Evolutionary conservation across 2,329 filamentous ascomycete species (phyloP).

Genomic region (Acephala macrosclerotiorum): DNA sequence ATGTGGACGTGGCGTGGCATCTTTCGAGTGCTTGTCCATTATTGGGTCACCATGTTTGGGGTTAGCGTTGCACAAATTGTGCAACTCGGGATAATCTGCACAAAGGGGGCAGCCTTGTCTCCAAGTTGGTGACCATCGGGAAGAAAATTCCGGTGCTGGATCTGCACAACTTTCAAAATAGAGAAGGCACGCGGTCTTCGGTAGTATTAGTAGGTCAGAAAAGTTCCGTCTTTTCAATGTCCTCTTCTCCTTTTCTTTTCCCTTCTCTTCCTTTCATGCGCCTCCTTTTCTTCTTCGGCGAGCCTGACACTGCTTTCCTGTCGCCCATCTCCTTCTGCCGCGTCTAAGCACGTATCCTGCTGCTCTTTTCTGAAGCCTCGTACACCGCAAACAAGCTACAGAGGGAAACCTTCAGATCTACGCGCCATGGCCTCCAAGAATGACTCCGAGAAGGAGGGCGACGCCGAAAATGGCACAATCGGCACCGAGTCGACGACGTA

Average conservation of each 20-base stretch:
- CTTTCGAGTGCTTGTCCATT: neutral
- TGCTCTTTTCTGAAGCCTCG: neutral
- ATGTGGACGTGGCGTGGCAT: neutral
- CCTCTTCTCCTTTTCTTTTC: neutral
- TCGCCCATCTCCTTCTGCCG: neutral
- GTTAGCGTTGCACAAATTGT: too few species aligned
- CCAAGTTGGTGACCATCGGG: neutral
- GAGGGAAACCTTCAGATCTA: neutral
- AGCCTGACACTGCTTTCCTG: neutral
- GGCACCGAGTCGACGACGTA: slow-evolving; percentile 30
- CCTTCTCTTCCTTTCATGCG: neutral
- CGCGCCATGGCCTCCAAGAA: slow-evolving; percentile 26
- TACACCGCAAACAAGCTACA: neutral
- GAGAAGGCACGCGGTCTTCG: neutral
- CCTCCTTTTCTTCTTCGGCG: too few species aligned
- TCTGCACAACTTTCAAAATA: slow-evolving; percentile 3
- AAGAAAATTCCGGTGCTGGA: neutral
- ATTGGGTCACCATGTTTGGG: too few species aligned
- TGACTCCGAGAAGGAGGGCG: slow-evolving; percentile 28
- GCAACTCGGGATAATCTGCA: neutral
- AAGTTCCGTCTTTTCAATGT: neutral
- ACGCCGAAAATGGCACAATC: slow-evolving; percentile 29
- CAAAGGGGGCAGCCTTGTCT: too few species aligned
- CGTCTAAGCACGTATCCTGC: neutral
- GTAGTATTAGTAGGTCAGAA: neutral